Evolutionary conservation across 768 basidiomycete species (phyloP).

Genomic region (Cubamyces lactineus): DNA sequence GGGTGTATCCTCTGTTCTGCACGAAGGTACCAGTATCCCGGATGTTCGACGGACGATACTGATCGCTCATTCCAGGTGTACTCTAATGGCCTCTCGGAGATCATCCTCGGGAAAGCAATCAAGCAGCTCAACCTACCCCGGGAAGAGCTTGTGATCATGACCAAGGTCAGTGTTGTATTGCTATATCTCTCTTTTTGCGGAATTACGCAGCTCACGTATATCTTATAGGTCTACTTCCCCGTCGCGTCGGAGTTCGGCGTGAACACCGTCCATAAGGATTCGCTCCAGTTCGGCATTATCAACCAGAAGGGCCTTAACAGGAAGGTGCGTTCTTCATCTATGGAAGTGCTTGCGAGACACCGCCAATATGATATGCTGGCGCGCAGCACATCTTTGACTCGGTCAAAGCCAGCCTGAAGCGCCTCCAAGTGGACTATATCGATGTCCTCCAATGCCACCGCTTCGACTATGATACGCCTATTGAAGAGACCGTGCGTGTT

Average conservation of each 20-base stretch:
- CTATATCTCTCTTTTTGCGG: not conserved
- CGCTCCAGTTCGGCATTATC: constrained; percentile 37
- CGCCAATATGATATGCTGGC: too few species aligned
- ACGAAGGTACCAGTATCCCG: too few species aligned
- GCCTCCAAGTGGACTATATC: constrained; percentile 76
- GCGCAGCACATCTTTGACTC: constrained; percentile 72
- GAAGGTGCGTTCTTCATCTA: constrained; percentile 31
- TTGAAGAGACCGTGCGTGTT: constrained; percentile 34
- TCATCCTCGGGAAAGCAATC: constrained; percentile 51
- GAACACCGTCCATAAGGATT: not conserved
- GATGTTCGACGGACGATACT: not conserved
- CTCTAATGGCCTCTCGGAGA: constrained; percentile 46
- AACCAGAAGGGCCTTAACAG: constrained; percentile 43
- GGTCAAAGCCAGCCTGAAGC: constrained; percentile 60
- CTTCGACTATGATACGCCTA: constrained; percentile 35
- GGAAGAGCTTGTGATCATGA: constrained; percentile 54
- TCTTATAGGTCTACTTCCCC: constrained; percentile 21
- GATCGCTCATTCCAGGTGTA: constrained; percentile 33
- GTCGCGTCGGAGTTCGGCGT: constrained; percentile 16
- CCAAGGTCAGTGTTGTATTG: constrained; percentile 40
- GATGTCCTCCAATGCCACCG: constrained; percentile 67
- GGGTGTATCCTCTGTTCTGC: not conserved
- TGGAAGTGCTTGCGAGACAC: too few species aligned
- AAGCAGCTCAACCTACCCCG: constrained; percentile 48
- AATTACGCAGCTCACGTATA: not conserved